Evolutionary conservation across 2,329 filamentous ascomycete species (phyloP).

Genomic region (Calonectria hawksworthii): DNA sequence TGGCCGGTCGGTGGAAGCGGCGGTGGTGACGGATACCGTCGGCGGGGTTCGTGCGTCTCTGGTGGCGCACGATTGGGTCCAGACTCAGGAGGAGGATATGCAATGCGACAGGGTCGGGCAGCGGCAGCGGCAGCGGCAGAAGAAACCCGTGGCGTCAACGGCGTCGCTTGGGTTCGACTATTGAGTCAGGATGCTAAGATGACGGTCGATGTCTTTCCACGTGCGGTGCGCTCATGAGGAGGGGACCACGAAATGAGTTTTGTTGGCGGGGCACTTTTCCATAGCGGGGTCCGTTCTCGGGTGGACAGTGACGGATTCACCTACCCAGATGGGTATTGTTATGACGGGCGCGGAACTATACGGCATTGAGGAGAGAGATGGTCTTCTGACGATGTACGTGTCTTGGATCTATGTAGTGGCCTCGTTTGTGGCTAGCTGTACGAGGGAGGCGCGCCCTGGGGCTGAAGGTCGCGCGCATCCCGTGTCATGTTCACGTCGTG

Average conservation of each 20-base stretch:
- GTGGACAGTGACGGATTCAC: conserved; percentile 28
- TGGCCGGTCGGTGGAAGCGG: not conserved
- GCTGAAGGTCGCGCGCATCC: not conserved
- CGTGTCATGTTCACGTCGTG: not conserved
- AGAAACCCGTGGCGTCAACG: not conserved
- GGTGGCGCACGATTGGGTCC: conserved; percentile 10
- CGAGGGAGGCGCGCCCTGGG: not conserved
- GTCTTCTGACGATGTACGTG: not conserved
- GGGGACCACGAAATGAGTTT: conserved; percentile 40
- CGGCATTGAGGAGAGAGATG: not conserved
- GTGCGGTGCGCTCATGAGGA: conserved; percentile 32
- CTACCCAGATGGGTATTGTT: conserved; percentile 33
- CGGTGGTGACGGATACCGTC: conserved; percentile 33
- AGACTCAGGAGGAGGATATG: conserved; percentile 5
- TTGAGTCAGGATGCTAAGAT: not conserved
- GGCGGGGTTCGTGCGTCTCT: conserved; percentile 23
- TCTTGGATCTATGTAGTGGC: not conserved
- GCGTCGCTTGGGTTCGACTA: not conserved
- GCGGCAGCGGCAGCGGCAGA: not conserved
- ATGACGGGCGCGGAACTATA: not conserved
- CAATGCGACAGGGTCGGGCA: not conserved
- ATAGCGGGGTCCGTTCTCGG: conserved; percentile 46
- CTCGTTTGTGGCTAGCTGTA: not conserved
- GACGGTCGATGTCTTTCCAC: not conserved
- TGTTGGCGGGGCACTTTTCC: conserved; percentile 45